These are phyloP conservation scores for Zarea fungicola DNA, from an alignment of 2,329 filamentous ascomycete species.

Conservation along the genomic window DNA sequence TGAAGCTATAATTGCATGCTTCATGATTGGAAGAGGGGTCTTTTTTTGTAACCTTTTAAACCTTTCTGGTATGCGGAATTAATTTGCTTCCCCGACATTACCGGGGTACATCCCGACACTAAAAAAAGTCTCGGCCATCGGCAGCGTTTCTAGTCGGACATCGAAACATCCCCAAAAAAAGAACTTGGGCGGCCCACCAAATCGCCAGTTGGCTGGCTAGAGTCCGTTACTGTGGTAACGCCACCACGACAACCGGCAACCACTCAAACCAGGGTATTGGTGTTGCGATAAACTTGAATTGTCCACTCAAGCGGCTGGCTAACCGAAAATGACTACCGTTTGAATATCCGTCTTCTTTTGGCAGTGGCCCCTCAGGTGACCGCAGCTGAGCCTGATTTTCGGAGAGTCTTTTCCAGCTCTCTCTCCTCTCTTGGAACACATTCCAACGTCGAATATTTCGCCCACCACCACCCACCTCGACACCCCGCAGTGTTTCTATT, in stretches of 20 bases:
- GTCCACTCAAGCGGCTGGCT: neutral
- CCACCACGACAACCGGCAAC: slow-evolving; percentile 4
- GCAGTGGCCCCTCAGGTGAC: neutral
- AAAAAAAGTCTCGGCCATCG: neutral
- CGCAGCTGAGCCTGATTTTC: neutral
- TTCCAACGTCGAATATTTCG: neutral
- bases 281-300: neutral
- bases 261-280: slow-evolving; percentile 1
- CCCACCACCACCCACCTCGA: neutral
- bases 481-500: neutral
- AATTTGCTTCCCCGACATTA: neutral
- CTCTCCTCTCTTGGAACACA: neutral
- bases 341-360: neutral
- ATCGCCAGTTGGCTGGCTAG: neutral
- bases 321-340: neutral
- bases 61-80: neutral
- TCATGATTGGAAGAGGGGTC: slow-evolving; percentile 3
- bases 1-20: neutral
- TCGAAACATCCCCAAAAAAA: neutral
- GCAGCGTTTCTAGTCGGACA: neutral
- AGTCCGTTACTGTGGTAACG: slow-evolving; percentile 6
- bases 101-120: neutral
- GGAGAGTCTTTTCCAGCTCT: slow-evolving; percentile 1
- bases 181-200: neutral
- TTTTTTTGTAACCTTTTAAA: no score